These are phyloP conservation scores for Typha latifolia DNA, from an alignment of 176 grass and related monocot species.

Conservation along the genomic window DNA sequence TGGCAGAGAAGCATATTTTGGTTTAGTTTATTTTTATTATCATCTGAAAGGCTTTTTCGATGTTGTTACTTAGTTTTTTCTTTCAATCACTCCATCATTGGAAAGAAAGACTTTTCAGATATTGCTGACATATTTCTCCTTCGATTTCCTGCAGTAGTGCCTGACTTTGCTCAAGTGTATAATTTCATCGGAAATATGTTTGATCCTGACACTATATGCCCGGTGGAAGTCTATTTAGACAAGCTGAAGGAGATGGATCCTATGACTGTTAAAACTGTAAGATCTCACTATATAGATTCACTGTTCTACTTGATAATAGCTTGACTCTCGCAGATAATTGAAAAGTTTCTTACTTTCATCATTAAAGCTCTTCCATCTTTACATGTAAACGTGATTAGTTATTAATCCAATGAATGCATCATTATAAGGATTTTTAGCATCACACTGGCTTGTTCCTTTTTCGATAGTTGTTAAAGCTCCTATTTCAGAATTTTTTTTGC, in stretches of 20 bases:
- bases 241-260: slow-evolving; percentile 46
- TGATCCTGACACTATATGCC: slow-evolving; percentile 40
- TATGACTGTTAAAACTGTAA: slow-evolving; percentile 41
- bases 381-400: not conserved
- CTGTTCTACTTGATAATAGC: too few species aligned
- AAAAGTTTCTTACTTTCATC: too few species aligned
- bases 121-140: not conserved
- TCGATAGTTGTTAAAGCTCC: not conserved
- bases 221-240: slow-evolving; percentile 28
- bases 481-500: not conserved
- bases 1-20: too few species aligned
- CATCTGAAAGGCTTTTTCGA: too few species aligned
- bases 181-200: slow-evolving; percentile 83
- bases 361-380: not conserved
- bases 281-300: not conserved
- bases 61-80: too few species aligned
- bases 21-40: too few species aligned
- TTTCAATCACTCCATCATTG: too few species aligned
- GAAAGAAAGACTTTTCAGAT: not conserved
- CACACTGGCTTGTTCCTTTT: not conserved
- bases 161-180: slow-evolving; percentile 62
- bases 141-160: slow-evolving; percentile 24
- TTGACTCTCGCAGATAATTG: too few species aligned
- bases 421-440: not conserved
- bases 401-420: not conserved